A percentile compares a stretch with the other conserved stretches of the same genome.
These are phyloP conservation scores for Lactifluus echinatus DNA, from an alignment of 768 basidiomycete genomes.

Conservation along the genomic window DNA sequence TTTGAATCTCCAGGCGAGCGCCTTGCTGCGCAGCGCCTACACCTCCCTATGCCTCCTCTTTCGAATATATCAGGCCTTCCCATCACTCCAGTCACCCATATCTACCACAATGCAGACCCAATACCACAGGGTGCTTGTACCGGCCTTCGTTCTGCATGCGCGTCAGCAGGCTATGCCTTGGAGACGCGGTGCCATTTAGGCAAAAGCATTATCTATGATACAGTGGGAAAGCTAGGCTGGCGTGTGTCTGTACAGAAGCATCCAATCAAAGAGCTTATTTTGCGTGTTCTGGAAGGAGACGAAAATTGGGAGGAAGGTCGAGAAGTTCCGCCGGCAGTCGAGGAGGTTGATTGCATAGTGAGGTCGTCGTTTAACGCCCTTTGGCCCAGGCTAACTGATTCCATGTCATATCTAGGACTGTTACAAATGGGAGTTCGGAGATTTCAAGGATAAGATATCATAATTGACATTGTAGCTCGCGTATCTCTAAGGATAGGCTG, in stretches of 20 bases:
- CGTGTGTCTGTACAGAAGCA: slow-evolving; percentile 47
- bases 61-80: slow-evolving; percentile 10
- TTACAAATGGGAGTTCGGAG: slow-evolving; percentile 66
- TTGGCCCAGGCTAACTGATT: background rate
- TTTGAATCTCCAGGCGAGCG: slow-evolving; percentile 61
- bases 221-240: slow-evolving; percentile 56
- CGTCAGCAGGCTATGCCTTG: slow-evolving; percentile 57
- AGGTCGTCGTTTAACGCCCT: slow-evolving; percentile 19
- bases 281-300: slow-evolving; percentile 43
- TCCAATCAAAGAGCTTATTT: slow-evolving; percentile 45
- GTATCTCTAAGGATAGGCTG: slow-evolving; percentile 5
- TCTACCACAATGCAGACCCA: slow-evolving; percentile 67
- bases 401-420: slow-evolving; percentile 45
- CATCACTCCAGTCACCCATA: slow-evolving; percentile 29
- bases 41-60: slow-evolving; percentile 47
- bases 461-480: background rate
- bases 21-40: slow-evolving; percentile 50
- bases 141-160: slow-evolving; percentile 43
- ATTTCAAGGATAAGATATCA: slow-evolving; percentile 29
- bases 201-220: slow-evolving; percentile 56
- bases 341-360: slow-evolving; percentile 58
- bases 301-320: slow-evolving; percentile 36
- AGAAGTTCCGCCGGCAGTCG: slow-evolving; percentile 49
- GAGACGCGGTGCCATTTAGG: slow-evolving; percentile 59
- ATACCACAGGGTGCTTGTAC: slow-evolving; percentile 54